Evolutionary conservation across 176 grass and related monocot genomes (phyloP).

Genomic region (Hsuehochloa calcarea): DNA sequence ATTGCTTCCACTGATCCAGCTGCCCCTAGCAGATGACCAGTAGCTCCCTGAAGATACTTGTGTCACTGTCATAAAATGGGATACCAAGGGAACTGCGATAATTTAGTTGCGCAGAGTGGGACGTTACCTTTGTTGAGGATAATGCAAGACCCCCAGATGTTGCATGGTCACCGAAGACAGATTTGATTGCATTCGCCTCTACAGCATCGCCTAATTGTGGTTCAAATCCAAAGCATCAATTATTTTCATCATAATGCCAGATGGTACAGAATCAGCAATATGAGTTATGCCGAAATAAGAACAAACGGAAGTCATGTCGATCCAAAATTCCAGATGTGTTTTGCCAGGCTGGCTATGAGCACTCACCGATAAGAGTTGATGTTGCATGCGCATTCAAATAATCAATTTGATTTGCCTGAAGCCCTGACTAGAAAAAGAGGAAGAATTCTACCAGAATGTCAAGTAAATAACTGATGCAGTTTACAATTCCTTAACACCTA

Average conservation of each 20-base stretch:
- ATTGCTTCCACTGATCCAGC: conserved; percentile 94
- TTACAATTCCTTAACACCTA: conserved; percentile 16
- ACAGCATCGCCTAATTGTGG: conserved; percentile 67
- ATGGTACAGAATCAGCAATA: conserved; percentile 1
- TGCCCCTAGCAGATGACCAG: conserved; percentile 89
- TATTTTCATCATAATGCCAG: background rate
- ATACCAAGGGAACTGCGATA: background rate
- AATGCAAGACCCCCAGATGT: conserved; percentile 66
- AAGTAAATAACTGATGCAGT: background rate
- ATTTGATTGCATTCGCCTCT: conserved; percentile 74
- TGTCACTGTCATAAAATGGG: background rate
- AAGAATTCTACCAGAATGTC: background rate
- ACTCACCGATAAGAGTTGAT: conserved; percentile 87
- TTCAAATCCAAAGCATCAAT: background rate
- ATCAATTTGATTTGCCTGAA: conserved; percentile 73
- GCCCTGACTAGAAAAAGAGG: conserved; percentile 58
- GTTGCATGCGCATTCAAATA: conserved; percentile 95
- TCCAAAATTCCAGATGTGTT: background rate
- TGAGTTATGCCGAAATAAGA: background rate
- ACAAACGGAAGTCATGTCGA: background rate
- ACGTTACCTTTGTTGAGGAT: conserved; percentile 81
- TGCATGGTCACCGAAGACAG: conserved; percentile 68
- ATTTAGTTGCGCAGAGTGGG: background rate
- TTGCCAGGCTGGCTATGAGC: background rate
- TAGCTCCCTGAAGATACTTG: conserved; percentile 61